Base-by-base conservation (phyloP, 345 rosid species). In the Nephelium lappaceum region DNA sequence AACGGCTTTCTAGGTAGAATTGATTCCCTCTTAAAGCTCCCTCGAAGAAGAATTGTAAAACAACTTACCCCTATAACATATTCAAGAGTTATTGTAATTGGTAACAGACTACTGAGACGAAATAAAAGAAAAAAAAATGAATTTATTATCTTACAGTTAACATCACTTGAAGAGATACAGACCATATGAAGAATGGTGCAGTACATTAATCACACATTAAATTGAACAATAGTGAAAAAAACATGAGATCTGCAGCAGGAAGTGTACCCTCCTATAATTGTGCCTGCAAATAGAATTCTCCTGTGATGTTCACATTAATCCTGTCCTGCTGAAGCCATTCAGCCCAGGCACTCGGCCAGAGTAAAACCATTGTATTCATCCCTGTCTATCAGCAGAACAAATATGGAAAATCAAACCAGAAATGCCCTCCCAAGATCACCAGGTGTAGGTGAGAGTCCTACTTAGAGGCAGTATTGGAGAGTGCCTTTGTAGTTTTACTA, bases 401-500 rank as follows among this genome's bases (percentile, higher is more conserved):
- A 31, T n/a, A 27, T 42, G 47, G 57, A 57, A 51, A 45, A 43
- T 68, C 55, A 41, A 58, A n/a, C 61, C 63, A 16, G 27, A 6
- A 27, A 60, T 49, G 72, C 45, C 71, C 15, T 45, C 49, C 47
- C 41, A 36, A 62, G 73, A 72, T 63, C 38, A n/a, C 73, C 67
- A 51, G 58, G 47, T 5, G 42, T 49, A 16, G 69, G 66, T 3
- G 31, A 71, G 67, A 72, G 70, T 47, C 63, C 78, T 83, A 85
- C 84, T 64, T 76, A 14, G 84, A 67, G 47, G 86, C 74, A 73
- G 82, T 58, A 71, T 73, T 69, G 42, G 84, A 24, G 57, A 75
- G 74, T 67, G 81, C 78, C 66, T 66, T 80, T 49, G 84, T 64
- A 11, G 83, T 42, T 79, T 83, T 87, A 31, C 76, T 42, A 61